Evolutionary conservation across 129 eudicot genomes (phyloP).

Genomic region (Rutidosis leptorrhynchoides): DNA sequence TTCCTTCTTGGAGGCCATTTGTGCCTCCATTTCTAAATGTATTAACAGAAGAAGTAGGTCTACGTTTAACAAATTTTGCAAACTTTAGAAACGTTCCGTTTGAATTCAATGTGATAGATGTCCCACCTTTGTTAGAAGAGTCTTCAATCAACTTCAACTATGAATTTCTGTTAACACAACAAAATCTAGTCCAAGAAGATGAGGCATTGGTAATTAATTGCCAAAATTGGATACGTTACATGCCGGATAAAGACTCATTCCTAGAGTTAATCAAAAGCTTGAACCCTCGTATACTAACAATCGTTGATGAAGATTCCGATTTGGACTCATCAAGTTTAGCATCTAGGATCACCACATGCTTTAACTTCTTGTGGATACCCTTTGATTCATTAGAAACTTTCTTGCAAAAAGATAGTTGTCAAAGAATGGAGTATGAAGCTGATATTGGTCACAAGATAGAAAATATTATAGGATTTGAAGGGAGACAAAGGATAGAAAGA

Average conservation of each 20-base stretch:
- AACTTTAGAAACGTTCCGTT: conserved; percentile 66
- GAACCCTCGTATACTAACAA: conserved; percentile 51
- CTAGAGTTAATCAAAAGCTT: conserved; percentile 45
- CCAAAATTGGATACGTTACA: conserved; percentile 74
- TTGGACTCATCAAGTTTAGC: conserved; percentile 47
- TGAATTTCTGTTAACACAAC: conserved; percentile 44
- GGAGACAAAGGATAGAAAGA: conserved; percentile 66
- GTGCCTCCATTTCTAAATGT: conserved; percentile 68
- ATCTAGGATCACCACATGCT: conserved; percentile 59
- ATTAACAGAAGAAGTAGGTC: conserved; percentile 57
- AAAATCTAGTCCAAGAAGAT: conserved; percentile 45
- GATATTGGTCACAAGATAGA: conserved; percentile 75
- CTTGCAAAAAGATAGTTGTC: conserved; percentile 66
- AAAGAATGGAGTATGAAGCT: conserved; percentile 65
- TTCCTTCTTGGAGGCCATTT: conserved; percentile 66
- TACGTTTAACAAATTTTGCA: conserved; percentile 63
- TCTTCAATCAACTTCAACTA: conserved; percentile 35
- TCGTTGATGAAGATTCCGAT: conserved; percentile 74
- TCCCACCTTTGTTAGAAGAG: conserved; percentile 27
- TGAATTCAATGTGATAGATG: conserved; percentile 59
- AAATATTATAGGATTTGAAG: conserved; percentile 65
- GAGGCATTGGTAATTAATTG: conserved; percentile 64
- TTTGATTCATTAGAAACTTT: conserved; percentile 81
- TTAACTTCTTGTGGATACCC: conserved; percentile 79
- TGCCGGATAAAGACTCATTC: conserved; percentile 59